Evolutionary conservation across 805 yeast genomes (phyloP).

Genomic region (Hanseniaspora guilliermondii): DNA sequence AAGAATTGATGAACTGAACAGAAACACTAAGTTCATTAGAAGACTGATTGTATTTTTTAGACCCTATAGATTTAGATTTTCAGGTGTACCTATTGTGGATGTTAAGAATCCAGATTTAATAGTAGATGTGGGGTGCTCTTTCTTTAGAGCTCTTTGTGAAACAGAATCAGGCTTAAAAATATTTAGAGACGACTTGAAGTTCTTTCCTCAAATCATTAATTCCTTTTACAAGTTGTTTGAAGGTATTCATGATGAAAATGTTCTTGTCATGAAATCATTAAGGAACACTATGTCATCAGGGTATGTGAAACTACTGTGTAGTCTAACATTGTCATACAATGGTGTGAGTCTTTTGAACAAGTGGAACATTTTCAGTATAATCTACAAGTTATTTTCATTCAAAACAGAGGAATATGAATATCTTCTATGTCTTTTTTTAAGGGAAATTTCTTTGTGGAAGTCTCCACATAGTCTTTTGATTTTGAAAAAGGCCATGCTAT

Average conservation of each 20-base stretch:
- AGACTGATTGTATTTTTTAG: constrained; percentile 74
- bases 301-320: constrained; percentile 68
- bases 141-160: constrained; percentile 52
- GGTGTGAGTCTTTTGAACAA: constrained; percentile 64
- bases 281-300: constrained; percentile 59
- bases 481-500: constrained; percentile 49
- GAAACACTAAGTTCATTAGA: constrained; percentile 75
- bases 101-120: constrained; percentile 44
- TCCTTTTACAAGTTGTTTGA: constrained; percentile 43
- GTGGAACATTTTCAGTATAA: constrained; percentile 75
- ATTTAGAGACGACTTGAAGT: constrained; percentile 52
- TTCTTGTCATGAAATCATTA: constrained; percentile 49
- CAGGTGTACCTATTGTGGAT: constrained; percentile 33
- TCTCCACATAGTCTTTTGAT: constrained; percentile 59
- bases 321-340: constrained; percentile 42
- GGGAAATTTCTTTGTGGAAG: constrained; percentile 45
- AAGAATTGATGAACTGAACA: constrained; percentile 63
- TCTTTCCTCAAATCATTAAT: constrained; percentile 79
- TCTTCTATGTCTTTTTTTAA: constrained; percentile 44
- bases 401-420: constrained; percentile 40
- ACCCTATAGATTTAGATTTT: constrained; percentile 79
- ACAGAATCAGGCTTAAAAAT: constrained; percentile 55
- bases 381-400: constrained; percentile 55
- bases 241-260: constrained; percentile 33
- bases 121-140: constrained; percentile 60